Conservation (phyloP, 1,284 basidiomycete species). For the Sporisorium exsertum region DNA sequence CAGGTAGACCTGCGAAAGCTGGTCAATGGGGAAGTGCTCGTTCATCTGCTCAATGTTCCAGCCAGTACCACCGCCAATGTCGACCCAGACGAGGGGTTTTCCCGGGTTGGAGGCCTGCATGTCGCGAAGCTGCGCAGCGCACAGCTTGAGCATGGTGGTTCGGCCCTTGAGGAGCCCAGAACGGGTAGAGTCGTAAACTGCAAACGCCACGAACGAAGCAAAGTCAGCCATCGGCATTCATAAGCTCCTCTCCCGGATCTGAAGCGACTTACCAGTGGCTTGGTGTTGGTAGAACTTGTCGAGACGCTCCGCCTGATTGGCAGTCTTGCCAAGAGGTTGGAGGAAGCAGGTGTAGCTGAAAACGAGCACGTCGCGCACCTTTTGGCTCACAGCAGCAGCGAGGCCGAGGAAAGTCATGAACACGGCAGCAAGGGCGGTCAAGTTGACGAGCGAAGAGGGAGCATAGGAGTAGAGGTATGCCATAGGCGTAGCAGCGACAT, state of each 20-base stretch:
- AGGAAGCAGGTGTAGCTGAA: conserved; percentile 69
- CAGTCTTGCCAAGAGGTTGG: conserved; percentile 66
- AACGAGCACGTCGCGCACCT: conserved; percentile 51
- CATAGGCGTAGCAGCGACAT: conserved; percentile 36
- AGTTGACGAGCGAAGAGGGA: conserved; percentile 33
- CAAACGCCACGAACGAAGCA: neutral
- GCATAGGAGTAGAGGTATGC: conserved; percentile 35
- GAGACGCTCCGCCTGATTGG: conserved; percentile 66
- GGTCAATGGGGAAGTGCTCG: conserved; percentile 74
- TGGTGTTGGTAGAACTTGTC: conserved; percentile 68
- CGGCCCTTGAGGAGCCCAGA: conserved; percentile 66
- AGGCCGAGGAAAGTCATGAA: conserved; percentile 35
- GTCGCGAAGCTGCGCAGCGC: conserved; percentile 77
- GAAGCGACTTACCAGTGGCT: conserved; percentile 56
- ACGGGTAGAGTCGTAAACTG: conserved; percentile 67
- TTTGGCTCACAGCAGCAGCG: conserved; percentile 46
- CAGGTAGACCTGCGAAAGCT: conserved; percentile 75
- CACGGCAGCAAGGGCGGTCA: conserved; percentile 23
- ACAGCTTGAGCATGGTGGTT: conserved; percentile 72
- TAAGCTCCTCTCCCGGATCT: neutral
- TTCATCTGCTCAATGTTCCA: conserved; percentile 87
- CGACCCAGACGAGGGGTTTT: conserved; percentile 80
- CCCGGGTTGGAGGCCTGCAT: conserved; percentile 70
- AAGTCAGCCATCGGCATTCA: neutral
- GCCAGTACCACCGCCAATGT: conserved; percentile 84